These are phyloP conservation scores for Nitzschia sp. DNA, from an alignment of 108 stramenopile species.

Conservation along the genomic window DNA sequence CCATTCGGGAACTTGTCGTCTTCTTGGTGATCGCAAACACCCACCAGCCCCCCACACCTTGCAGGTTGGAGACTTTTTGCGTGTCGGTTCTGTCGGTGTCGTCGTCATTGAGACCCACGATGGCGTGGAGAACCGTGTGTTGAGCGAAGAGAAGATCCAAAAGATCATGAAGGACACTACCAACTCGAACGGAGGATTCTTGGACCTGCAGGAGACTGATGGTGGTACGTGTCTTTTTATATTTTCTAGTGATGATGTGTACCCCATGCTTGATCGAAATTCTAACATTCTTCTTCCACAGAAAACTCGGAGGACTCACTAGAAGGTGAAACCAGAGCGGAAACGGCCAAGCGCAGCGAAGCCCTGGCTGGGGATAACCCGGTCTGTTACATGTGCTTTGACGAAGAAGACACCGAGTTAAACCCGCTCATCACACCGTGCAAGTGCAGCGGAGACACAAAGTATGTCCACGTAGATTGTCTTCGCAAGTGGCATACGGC, in stretches of 20 bases:
- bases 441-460: constrained; percentile 87
- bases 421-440: constrained; percentile 89
- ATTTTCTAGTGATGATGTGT: neutral
- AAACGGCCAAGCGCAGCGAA: constrained; percentile 13
- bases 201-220: constrained; percentile 85
- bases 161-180: constrained; percentile 93
- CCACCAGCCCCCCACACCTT: constrained; percentile 74
- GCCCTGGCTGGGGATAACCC: constrained; percentile 56
- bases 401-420: constrained; percentile 84
- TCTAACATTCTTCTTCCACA: constrained; percentile 14
- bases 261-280: neutral
- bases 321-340: constrained; percentile 30
- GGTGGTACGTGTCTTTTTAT: constrained; percentile 67
- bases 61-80: constrained; percentile 91
- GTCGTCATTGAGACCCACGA: constrained; percentile 95
- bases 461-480: constrained; percentile 87
- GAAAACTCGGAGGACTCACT: constrained; percentile 87
- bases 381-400: constrained; percentile 98
- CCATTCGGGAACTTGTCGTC: constrained; percentile 93
- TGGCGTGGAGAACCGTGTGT: constrained; percentile 75
- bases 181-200: constrained; percentile 66
- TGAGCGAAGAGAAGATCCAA: constrained; percentile 86
- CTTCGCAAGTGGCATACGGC: constrained; percentile 92
- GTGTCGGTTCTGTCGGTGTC: constrained; percentile 94
- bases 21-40: constrained; percentile 93